Percentiles rank a stretch among this genome's conserved stretches.
Evolutionary conservation across 2,329 filamentous ascomycete genomes (phyloP).

Genomic region (Volutella citrinella): DNA sequence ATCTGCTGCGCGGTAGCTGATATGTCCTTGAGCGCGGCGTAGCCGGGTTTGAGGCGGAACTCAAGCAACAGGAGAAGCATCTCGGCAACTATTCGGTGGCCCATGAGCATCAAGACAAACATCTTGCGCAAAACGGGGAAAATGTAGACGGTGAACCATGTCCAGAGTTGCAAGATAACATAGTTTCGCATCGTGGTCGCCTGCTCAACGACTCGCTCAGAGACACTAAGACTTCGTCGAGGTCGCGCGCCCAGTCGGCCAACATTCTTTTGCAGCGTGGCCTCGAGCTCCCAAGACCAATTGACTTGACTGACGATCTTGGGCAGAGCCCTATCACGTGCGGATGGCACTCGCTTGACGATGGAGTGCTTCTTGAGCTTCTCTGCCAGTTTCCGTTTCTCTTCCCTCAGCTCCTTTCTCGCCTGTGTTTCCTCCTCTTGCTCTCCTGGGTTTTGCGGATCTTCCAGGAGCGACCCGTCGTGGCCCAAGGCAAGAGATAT

Average conservation of each 20-base stretch:
- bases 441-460: slow-evolving; percentile 51
- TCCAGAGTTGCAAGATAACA: slow-evolving; percentile 64
- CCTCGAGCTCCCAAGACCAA: slow-evolving; percentile 87
- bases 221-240: slow-evolving; percentile 85
- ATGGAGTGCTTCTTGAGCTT: slow-evolving; percentile 90
- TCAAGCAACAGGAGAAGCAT: slow-evolving; percentile 75
- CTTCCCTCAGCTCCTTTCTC: slow-evolving; percentile 52
- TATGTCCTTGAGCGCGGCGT: slow-evolving; percentile 87
- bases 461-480: slow-evolving; percentile 49
- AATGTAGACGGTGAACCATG: slow-evolving; percentile 69
- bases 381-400: slow-evolving; percentile 67
- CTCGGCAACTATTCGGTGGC: slow-evolving; percentile 79
- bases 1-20: slow-evolving; percentile 97
- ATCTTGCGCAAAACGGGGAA: slow-evolving; percentile 71
- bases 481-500: slow-evolving; percentile 84
- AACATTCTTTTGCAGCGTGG: slow-evolving; percentile 84
- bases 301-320: slow-evolving; percentile 92
- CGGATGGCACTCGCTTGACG: slow-evolving; percentile 68
- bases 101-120: slow-evolving; percentile 76
- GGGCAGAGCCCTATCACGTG: slow-evolving; percentile 77
- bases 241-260: slow-evolving; percentile 77
- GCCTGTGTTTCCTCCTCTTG: slow-evolving; percentile 69
- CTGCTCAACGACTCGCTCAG: slow-evolving; percentile 90
- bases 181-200: slow-evolving; percentile 82
- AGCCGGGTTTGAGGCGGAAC: slow-evolving; percentile 75